Conservation (phyloP, 208 protist genomes). For the Crithidia expoeki region DNA sequence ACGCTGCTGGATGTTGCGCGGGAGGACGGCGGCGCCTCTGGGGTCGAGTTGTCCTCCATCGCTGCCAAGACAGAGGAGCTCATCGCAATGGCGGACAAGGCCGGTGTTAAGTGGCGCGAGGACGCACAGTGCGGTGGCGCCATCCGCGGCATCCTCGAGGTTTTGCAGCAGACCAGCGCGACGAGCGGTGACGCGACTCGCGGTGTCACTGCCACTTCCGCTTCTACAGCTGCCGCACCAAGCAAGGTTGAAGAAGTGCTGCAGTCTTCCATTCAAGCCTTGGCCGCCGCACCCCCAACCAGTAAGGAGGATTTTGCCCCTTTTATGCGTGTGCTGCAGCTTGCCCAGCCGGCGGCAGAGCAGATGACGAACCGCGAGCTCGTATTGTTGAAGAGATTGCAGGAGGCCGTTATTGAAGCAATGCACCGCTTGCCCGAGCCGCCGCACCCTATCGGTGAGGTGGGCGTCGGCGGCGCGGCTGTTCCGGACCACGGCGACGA, state of each 20-base stretch:
- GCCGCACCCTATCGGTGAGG: background rate
- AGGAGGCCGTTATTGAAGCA: constrained; percentile 43
- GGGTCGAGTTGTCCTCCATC: constrained; percentile 16
- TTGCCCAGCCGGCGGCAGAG: constrained; percentile 29
- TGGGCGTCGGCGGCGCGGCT: background rate
- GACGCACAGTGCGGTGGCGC: constrained; percentile 14
- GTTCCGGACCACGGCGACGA: constrained; percentile 12
- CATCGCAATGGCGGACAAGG: constrained; percentile 20
- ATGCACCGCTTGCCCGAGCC: constrained; percentile 14
- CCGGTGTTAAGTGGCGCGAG: constrained; percentile 23
- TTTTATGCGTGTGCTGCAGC: constrained; percentile 49
- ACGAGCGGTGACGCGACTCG: background rate
- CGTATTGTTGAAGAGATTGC: constrained; percentile 47
- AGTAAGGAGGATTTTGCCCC: constrained; percentile 37
- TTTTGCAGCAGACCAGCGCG: constrained; percentile 17
- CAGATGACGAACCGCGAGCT: constrained; percentile 41
- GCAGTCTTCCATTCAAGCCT: constrained; percentile 19
- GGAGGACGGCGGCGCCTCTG: background rate
- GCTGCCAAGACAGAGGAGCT: constrained; percentile 30
- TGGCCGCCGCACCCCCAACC: constrained; percentile 27
- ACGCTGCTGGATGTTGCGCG: constrained; percentile 17
- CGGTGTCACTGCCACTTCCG: background rate
- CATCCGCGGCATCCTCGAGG: constrained; percentile 14
- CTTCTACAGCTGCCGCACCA: no score
- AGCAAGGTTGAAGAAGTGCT: constrained; percentile 30